Evolutionary conservation across 805 yeast genomes (phyloP), one percentile per base, ranked within the genome.

Genomic region (Candida quercuum): DNA sequence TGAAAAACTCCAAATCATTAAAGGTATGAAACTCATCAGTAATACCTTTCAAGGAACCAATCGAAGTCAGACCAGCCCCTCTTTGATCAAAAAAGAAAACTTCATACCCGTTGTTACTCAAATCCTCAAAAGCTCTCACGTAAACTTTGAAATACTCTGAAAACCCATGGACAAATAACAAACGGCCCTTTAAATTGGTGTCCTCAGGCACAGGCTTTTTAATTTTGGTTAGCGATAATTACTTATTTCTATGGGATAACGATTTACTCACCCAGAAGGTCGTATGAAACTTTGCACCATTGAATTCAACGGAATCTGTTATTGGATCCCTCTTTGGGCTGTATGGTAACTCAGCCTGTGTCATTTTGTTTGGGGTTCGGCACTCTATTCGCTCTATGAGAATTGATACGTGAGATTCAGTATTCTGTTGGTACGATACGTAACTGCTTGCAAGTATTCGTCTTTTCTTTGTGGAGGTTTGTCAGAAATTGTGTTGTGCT

Each of bases 161-260:
- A 57, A 81, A 84, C 0, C 94, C 94, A 57, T 84, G 94, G 4
- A 83, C 74, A 40, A 72, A 67, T 3, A 84, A 39, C 4, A 83
- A 48, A 40, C 81, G 65, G 3, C 83, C 88, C 45, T 69, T 74
- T 37, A 58, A 54, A 3, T 39, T 47, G 11, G 45, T 47, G 1
- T 43, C 53, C 13, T 51, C 51, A 1, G 74, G 69, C 3, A 62
- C 71, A 6, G 47, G 35, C 45, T 36, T 32, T 33, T 3, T 9
- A 9, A 23, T 39, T 32, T 32, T 34, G 33, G 30, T 18, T 20
- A 17, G 22, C 21, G 33, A 21, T 21, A 19, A 11, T 19, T 10
- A 15, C 30, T 12, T 27, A 13, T 21, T 17, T 11, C 8, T 9
- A 12, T 5, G 5, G 11, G 11, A 16, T 14, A 20, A 9, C 8